phyloP scores from a whole-genome alignment of 352 stramenopile species.

The Phytopythium ostracodes region DNA sequence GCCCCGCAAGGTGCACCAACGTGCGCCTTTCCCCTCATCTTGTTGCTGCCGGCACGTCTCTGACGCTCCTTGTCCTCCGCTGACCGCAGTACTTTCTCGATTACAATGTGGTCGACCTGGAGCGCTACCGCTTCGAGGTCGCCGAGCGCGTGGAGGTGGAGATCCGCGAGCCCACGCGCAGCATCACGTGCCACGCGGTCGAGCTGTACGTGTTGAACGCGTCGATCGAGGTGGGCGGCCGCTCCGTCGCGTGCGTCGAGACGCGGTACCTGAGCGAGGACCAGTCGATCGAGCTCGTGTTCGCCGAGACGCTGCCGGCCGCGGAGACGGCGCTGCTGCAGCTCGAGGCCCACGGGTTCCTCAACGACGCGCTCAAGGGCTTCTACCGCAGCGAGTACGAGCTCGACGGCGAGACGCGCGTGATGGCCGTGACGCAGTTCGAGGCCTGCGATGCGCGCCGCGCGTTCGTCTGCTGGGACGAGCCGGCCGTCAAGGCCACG shows the following conservation, averaged over 20 bases:
- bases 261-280: conserved; percentile 54
- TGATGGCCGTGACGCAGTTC: conserved; percentile 93
- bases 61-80: neutral
- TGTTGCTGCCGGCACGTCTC: no score
- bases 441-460: conserved; percentile 87
- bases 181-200: conserved; percentile 92
- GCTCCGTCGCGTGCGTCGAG: conserved; percentile 37
- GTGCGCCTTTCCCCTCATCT: neutral
- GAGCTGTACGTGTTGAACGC: conserved; percentile 89
- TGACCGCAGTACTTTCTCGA: conserved; percentile 64
- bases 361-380: conserved; percentile 94
- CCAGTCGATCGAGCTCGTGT: conserved; percentile 51
- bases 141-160: conserved; percentile 54
- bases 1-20: conserved; percentile 35
- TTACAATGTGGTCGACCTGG: conserved; percentile 65
- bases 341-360: conserved; percentile 56
- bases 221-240: conserved; percentile 34
- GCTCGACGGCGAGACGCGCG: conserved; percentile 85
- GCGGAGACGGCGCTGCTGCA: conserved; percentile 25
- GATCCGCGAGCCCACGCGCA: conserved; percentile 53
- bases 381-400: conserved; percentile 96
- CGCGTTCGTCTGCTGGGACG: conserved; percentile 98
- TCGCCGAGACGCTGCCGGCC: conserved; percentile 39
- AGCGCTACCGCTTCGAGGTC: conserved; percentile 68
- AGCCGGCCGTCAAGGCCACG: conserved; percentile 94